Percentiles rank a stretch among this genome's conserved stretches.
Conservation (phyloP, 345 rosid species). For the Dipteronia dyeriana region DNA sequence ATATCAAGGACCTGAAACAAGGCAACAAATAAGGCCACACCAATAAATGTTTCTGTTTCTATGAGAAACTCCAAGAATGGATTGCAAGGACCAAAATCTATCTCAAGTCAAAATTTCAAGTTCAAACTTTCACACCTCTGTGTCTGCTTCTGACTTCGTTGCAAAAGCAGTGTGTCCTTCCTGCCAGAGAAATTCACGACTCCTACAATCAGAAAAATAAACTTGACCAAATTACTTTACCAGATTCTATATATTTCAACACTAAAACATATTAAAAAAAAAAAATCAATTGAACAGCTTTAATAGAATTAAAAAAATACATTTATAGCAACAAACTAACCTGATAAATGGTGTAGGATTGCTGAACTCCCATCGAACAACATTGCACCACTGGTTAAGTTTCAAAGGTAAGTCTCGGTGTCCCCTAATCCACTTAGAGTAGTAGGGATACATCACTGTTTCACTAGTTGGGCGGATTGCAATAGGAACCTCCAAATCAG, state of each 20-base stretch:
- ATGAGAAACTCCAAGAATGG: not conserved
- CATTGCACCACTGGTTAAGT: constrained; percentile 99
- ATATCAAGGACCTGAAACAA: constrained; percentile 63
- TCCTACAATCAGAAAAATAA: constrained; percentile 51
- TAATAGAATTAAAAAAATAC: not conserved
- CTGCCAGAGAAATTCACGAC: constrained; percentile 99
- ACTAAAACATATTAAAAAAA: not conserved
- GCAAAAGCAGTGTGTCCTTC: constrained; percentile 99
- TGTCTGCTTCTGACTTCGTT: constrained; percentile 79
- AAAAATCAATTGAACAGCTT: not conserved
- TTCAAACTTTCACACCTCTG: constrained; percentile 56
- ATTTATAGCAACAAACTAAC: constrained; percentile 34
- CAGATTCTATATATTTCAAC: not conserved
- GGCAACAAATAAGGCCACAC: not conserved
- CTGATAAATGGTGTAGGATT: constrained; percentile 99
- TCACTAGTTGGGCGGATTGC: constrained; percentile 99
- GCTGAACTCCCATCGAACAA: constrained; percentile 99
- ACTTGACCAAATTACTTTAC: not conserved
- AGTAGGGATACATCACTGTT: constrained; percentile 98
- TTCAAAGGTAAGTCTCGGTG: constrained; percentile 95
- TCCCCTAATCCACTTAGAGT: constrained; percentile 96
- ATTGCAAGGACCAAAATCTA: not conserved
- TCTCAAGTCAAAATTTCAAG: constrained; percentile 18
- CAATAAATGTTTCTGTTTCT: not conserved
- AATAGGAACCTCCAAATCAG: constrained; percentile 87